Evolutionary conservation across 305 asterid genomes (phyloP).

Genomic region (Vinca major): DNA sequence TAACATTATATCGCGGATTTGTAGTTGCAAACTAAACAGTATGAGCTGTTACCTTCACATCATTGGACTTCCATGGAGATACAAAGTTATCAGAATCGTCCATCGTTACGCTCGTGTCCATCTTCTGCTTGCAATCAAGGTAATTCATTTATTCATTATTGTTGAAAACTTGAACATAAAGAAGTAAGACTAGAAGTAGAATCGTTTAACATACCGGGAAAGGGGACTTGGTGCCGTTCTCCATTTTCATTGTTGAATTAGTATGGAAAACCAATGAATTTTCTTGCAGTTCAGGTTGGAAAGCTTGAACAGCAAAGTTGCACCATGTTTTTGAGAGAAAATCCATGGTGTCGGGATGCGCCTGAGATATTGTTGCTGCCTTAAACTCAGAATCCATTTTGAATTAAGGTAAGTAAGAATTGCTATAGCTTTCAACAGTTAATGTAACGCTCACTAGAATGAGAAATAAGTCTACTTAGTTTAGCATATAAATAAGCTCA

Average conservation of each 20-base stretch:
- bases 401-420: neutral
- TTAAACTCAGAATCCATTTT: slow-evolving; percentile 43
- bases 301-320: slow-evolving; percentile 68
- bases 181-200: neutral
- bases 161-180: neutral
- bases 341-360: slow-evolving; percentile 96
- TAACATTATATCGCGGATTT: neutral
- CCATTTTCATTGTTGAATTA: slow-evolving; percentile 29
- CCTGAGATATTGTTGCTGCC: slow-evolving; percentile 56
- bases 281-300: slow-evolving; percentile 46
- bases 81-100: slow-evolving; percentile 47
- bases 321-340: slow-evolving; percentile 80
- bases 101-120: neutral
- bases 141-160: neutral
- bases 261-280: slow-evolving; percentile 46
- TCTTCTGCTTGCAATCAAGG: slow-evolving; percentile 35
- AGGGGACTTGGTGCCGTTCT: slow-evolving; percentile 28
- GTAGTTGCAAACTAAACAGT: neutral
- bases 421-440: neutral
- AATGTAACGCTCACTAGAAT: neutral
- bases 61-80: slow-evolving; percentile 78
- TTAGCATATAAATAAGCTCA: slow-evolving; percentile 13
- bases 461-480: slow-evolving; percentile 8
- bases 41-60: slow-evolving; percentile 47
- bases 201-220: slow-evolving; percentile 34